Conservation (phyloP, 2,329 filamentous ascomycete genomes). For the Phyllosticta citrichinensis region DNA sequence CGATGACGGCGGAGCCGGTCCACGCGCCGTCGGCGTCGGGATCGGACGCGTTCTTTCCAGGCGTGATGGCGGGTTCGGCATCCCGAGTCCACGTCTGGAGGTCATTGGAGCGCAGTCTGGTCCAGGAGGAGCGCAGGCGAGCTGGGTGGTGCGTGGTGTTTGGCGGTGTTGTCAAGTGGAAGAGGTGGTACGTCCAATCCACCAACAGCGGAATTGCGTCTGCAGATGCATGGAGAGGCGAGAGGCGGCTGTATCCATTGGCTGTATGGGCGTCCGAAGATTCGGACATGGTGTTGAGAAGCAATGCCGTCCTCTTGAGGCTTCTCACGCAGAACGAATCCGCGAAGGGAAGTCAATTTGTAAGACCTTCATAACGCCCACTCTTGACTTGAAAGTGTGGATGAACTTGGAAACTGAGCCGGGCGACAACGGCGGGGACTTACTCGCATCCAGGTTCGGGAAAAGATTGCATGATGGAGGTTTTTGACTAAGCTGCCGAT, state of each 20-base stretch:
- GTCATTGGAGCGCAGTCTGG: constrained; percentile 22
- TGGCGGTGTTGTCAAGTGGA: constrained; percentile 21
- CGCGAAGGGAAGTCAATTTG: too few relatives aligned
- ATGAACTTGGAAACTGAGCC: neutral
- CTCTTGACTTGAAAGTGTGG: neutral
- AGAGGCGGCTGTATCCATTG: constrained; percentile 17
- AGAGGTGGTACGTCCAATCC: constrained; percentile 29
- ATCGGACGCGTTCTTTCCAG: constrained; percentile 13
- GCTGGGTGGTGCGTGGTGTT: constrained; percentile 26
- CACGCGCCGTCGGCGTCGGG: constrained; percentile 26
- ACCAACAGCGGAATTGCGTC: constrained; percentile 29
- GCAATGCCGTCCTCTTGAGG: neutral
- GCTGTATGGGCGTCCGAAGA: neutral
- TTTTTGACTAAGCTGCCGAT: neutral
- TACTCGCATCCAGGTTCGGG: neutral
- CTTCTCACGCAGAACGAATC: too few relatives aligned
- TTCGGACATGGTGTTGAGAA: neutral
- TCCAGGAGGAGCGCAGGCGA: constrained; percentile 24
- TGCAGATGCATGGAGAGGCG: constrained; percentile 22
- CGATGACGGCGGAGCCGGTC: constrained; percentile 27
- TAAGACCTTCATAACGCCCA: neutral
- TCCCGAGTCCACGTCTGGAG: constrained; percentile 25
- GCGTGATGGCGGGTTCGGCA: constrained; percentile 15
- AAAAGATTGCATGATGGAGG: neutral
- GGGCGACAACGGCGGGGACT: neutral